Base-by-base conservation (phyloP, 1,284 basidiomycete species). In the Pterula multifida region DNA sequence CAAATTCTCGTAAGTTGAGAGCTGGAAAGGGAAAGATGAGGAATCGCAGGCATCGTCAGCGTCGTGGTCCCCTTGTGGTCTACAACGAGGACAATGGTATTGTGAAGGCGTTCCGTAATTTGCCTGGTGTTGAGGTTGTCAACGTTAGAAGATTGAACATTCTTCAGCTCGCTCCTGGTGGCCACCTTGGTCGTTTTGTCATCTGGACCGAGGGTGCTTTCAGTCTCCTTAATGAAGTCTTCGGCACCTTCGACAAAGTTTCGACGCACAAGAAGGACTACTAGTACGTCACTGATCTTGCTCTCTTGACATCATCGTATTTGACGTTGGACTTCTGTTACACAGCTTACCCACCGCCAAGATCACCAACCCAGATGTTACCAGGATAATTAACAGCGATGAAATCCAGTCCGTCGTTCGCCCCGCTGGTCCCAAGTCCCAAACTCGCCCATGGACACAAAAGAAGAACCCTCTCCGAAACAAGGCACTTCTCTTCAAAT, bases 131-230 rank as follows among this genome's bases (percentile, higher is more conserved):
- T 60, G 96, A 98, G 76, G 75, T 96, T 56, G 91, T 90, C 72
- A 94, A 90, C 67, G 96, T 99, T 60, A 82, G 85, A 68, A 76
- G 90, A 55, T 78, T 99, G 62, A 99, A 98, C 77, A 81, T 99
- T 62, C 90, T 99, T 66, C 94, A 98, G 74, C 90, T 99, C 67
- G 96, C 96, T 32, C 96, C 96, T 51, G 96, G 96, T 82, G 96
- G 96, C 61, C 96, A 98, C 71, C 82, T 99, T 56, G 96, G 96
- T 56, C 90, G 96, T 58, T 98, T 99, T 75, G 78, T 97, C 68
- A 96, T 99, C 79, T 99, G 95, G 95, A 98, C 96, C 55, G 90
- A 97, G 76, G 77, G 78, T 64, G 96, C 96, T 47, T 97, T 98
- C 70, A 79, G 74, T 55, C 79, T 88, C 57, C 87, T 99, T 52